Evolutionary conservation across 257 asterid species (phyloP), one percentile per base, ranked within the genome.

Genomic region (Anisodus tanguticus): DNA sequence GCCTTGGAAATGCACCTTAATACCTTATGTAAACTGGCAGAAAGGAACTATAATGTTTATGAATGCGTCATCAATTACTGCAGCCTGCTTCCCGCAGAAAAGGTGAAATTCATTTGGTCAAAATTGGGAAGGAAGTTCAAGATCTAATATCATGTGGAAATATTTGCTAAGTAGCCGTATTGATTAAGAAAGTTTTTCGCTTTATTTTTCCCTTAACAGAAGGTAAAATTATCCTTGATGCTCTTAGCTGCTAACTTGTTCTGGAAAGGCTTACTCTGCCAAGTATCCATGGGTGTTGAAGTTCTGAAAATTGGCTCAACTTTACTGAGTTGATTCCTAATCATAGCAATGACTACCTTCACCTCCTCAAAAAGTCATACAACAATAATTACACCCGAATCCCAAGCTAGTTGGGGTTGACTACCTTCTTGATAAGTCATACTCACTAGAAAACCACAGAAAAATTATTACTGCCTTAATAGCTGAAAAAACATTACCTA

Each of bases 1-100:
- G 85, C 92, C 7, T 94, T 97, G 60, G 99, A 97, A 86, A 84
- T 88, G 86, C 93, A 93, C 88, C 92, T 97, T 83, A 89, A 87
- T 78, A 81, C 90, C 86, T 86, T 97, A 35, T 88, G 89, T 83
- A 89, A 89, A 87, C 83, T 95, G 90, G 97, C 98, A 37, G 94
- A 91, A 88, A 85, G 59, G 43, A 83, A 89, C 80, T 85, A 70
- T 53, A 93, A 89, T 88, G 92, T 84, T 72, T 97, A 97, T 85
- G 86, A 71, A 84, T 81, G 84, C 60, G 87, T 88, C 88, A 90
- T 93, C 88, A 86, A 63, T 86, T 86, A 81, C 85, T 97, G 98
- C 92, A 90, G 97, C 90, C 81, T 26, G 57, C 91, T 92, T 82
- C 87, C 91, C 4, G 81, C 95, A 9, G 97, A 90, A 84, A 92